Evolutionary conservation across 306 rosid genomes (phyloP).

Genomic region (Dalbergia cochinchinensis): DNA sequence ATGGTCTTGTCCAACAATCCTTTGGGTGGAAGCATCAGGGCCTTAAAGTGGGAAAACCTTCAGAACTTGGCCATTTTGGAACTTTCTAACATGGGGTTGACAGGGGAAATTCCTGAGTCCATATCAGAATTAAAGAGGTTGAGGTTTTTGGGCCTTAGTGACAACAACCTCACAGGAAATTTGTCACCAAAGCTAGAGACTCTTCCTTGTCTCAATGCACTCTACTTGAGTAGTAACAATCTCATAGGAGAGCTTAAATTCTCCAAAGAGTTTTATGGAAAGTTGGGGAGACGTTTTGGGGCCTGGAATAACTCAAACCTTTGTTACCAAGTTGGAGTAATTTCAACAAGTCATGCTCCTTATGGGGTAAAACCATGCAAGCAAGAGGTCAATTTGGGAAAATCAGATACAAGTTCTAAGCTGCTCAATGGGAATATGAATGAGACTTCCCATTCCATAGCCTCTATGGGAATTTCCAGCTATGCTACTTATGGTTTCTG

Average conservation of each 20-base stretch:
- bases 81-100: conserved; percentile 69
- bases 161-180: conserved; percentile 78
- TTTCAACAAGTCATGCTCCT: conserved; percentile 59
- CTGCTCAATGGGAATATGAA: conserved; percentile 41
- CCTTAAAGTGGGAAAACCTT: conserved; percentile 68
- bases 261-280: conserved; percentile 64
- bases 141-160: conserved; percentile 82
- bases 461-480: conserved; percentile 61
- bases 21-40: conserved; percentile 69
- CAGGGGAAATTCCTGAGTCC: conserved; percentile 86
- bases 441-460: conserved; percentile 44
- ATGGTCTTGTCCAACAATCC: conserved; percentile 83
- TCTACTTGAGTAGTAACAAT: conserved; percentile 84
- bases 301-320: conserved; percentile 86
- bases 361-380: conserved; percentile 85
- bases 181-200: conserved; percentile 70
- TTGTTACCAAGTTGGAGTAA: conserved; percentile 63
- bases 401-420: conserved; percentile 47
- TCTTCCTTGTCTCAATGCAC: conserved; percentile 73
- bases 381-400: conserved; percentile 54
- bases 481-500: conserved; percentile 52
- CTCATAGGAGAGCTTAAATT: conserved; percentile 75
- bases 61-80: conserved; percentile 73
- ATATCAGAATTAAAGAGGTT: conserved; percentile 67
- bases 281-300: conserved; percentile 88